A percentile compares a stretch with the other conserved stretches of the same genome.
Evolutionary conservation across 768 basidiomycete genomes (phyloP).

Genomic region (Leccinum uliginosum): DNA sequence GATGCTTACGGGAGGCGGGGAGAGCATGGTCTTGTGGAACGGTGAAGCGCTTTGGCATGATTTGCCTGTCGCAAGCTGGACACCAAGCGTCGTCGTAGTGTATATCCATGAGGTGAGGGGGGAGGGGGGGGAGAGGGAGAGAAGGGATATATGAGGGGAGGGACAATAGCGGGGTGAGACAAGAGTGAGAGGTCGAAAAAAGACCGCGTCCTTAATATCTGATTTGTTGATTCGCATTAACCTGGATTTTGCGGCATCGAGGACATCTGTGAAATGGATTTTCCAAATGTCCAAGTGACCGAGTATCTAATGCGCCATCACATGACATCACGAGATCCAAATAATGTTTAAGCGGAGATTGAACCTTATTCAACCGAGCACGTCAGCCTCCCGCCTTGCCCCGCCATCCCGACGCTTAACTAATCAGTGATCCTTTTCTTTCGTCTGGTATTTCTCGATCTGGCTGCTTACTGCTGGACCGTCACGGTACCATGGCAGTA

Average conservation of each 20-base stretch:
- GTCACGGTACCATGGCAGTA: too few species aligned
- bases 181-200: slow-evolving; percentile 24
- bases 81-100: slow-evolving; percentile 73
- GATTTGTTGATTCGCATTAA: slow-evolving; percentile 33
- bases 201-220: slow-evolving; percentile 34
- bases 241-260: slow-evolving; percentile 17
- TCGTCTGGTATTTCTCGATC: too few species aligned
- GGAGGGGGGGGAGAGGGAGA: slow-evolving; percentile 5
- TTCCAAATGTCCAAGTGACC: too few species aligned
- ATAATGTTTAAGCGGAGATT: too few species aligned
- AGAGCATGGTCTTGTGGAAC: slow-evolving; percentile 37
- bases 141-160: slow-evolving; percentile 11
- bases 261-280: too few species aligned
- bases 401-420: too few species aligned
- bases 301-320: too few species aligned
- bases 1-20: slow-evolving; percentile 29
- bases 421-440: too few species aligned
- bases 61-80: slow-evolving; percentile 73
- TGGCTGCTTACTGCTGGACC: too few species aligned
- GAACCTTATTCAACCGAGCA: too few species aligned
- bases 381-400: too few species aligned
- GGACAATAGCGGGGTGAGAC: slow-evolving; percentile 18
- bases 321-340: too few species aligned
- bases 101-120: slow-evolving; percentile 26
- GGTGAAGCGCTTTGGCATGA: slow-evolving; percentile 69